Base-by-base conservation (phyloP, 345 rosid genomes). In the Viola odorata region DNA sequence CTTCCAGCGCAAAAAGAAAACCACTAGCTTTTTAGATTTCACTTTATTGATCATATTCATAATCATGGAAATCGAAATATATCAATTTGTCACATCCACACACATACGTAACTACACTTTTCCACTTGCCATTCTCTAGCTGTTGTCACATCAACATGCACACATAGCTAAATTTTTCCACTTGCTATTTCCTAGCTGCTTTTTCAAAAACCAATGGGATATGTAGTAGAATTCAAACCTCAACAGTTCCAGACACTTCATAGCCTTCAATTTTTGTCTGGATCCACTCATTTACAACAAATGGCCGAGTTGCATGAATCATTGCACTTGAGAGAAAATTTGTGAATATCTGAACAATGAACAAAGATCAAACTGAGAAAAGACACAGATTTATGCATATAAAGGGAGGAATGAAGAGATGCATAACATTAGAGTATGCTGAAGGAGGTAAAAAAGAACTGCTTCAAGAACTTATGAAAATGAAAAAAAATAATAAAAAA, bases 191-290 rank as follows among this genome's bases (percentile, higher is more conserved):
- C 32, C 32, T 23, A 23, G 23, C 47, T 9, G 16, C 13, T 37
- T 60, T 36, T 14, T 45, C 37, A 45, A 37, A 53, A 52, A 32
- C 14, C 44, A 53, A 13, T 23, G 45, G 15, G 47, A 39, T 61
- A 16, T 2, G n/a, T 42, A 53, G 23, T 58, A n/a, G 59, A 6
- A 48, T 45, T 75, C 81, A 44, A 63, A 92, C 98, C 98, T 92
- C 98, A 65, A 92, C 96, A 44, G 94, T 92, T 37, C 98, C 98
- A 82, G 98, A 92, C 78, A 92, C 98, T 78, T 92, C 96, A 67
- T 84, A 87, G 66, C 98, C 97, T 72, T 87, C 84, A 50, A 89
- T 92, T 80, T 83, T 92, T 40, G 94, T 89, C 60, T 87, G 97
- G 73, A 92, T 84, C 97, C 97, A 87, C 67, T 92, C 97, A 62